A percentile compares a stretch with the other conserved stretches of the same genome.
Evolutionary conservation across 2,329 filamentous ascomycete species (phyloP).

Genomic region (Microsporum audouinii): DNA sequence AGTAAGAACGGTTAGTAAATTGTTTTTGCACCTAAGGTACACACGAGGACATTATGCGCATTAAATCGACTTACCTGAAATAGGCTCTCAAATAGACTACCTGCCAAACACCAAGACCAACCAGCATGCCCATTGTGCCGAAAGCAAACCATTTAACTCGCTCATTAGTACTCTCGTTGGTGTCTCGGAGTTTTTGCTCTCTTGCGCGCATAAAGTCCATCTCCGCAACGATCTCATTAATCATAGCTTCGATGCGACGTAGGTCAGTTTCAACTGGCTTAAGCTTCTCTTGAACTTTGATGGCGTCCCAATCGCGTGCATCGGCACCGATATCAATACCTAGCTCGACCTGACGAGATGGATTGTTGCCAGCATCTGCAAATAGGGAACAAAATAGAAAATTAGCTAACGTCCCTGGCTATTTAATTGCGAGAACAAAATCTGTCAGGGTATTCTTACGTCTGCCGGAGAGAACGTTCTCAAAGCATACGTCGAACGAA

Average conservation of each 20-base stretch:
- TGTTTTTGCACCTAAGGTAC: background rate
- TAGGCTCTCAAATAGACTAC: conserved; percentile 95
- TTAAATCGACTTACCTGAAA: conserved; percentile 54
- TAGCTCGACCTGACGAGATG: conserved; percentile 67
- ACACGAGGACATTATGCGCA: background rate
- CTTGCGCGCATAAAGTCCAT: conserved; percentile 88
- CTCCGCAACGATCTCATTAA: conserved; percentile 76
- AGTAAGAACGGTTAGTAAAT: background rate
- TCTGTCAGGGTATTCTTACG: conserved; percentile 43
- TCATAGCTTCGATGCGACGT: conserved; percentile 80
- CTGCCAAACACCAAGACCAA: conserved; percentile 89
- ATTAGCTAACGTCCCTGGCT: background rate
- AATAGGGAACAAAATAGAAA: background rate
- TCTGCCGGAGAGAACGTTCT: conserved; percentile 59
- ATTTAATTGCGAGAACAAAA: background rate
- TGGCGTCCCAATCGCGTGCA: conserved; percentile 94
- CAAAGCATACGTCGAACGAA: conserved; percentile 93
- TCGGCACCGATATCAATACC: conserved; percentile 95
- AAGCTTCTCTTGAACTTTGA: conserved; percentile 92
- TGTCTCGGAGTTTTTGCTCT: conserved; percentile 94
- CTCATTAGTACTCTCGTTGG: conserved; percentile 98
- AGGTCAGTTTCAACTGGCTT: conserved; percentile 95
- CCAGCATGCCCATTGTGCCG: conserved; percentile 79
- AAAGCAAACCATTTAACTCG: conserved; percentile 98
- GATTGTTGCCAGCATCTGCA: conserved; percentile 32